phyloP scores from a whole-genome alignment of 768 basidiomycete genomes.

The Serendipita sp. region DNA sequence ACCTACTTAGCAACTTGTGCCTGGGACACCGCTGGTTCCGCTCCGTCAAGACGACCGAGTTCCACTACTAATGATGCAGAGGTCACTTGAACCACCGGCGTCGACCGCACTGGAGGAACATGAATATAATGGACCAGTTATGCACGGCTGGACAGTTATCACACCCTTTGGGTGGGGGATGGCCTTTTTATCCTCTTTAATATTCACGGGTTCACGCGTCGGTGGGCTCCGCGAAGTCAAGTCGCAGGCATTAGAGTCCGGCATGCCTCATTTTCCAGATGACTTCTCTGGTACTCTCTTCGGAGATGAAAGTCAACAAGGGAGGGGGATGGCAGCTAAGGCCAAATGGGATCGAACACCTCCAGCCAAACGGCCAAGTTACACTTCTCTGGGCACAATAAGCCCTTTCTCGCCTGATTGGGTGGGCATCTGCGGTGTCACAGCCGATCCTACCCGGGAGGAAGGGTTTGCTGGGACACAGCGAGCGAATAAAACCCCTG shows the following conservation, averaged over 20 bases:
- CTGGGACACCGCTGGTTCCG: slow-evolving; percentile 56
- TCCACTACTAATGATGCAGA: slow-evolving; percentile 71
- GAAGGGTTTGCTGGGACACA: slow-evolving; percentile 37
- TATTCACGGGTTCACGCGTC: slow-evolving; percentile 67
- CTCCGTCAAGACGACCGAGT: slow-evolving; percentile 65
- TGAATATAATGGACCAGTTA: slow-evolving; percentile 16
- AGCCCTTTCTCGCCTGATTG: slow-evolving; percentile 71
- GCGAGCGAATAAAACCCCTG: slow-evolving; percentile 20
- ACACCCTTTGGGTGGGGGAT: slow-evolving; percentile 83
- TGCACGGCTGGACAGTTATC: slow-evolving; percentile 81
- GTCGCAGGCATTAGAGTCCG: slow-evolving; percentile 72
- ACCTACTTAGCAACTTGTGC: slow-evolving; percentile 44
- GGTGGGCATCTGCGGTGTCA: slow-evolving; percentile 47
- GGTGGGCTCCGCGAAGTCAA: slow-evolving; percentile 72
- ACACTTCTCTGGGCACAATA: slow-evolving; percentile 40
- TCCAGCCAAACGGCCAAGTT: slow-evolving; percentile 73
- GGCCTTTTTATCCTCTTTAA: slow-evolving; percentile 73
- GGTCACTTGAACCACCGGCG: slow-evolving; percentile 37
- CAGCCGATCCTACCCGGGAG: neutral
- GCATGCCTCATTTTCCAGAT: slow-evolving; percentile 56
- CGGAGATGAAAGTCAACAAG: slow-evolving; percentile 33
- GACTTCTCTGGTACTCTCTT: slow-evolving; percentile 53
- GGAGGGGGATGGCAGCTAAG: slow-evolving; percentile 37
- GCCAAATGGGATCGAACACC: slow-evolving; percentile 65
- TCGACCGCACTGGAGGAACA: slow-evolving; percentile 14